A percentile compares a stretch with the other conserved stretches of the same genome.
These are phyloP conservation scores for Bocquillonia castaneifolia DNA, from an alignment of 441 rosid genomes.

Conservation along the genomic window DNA sequence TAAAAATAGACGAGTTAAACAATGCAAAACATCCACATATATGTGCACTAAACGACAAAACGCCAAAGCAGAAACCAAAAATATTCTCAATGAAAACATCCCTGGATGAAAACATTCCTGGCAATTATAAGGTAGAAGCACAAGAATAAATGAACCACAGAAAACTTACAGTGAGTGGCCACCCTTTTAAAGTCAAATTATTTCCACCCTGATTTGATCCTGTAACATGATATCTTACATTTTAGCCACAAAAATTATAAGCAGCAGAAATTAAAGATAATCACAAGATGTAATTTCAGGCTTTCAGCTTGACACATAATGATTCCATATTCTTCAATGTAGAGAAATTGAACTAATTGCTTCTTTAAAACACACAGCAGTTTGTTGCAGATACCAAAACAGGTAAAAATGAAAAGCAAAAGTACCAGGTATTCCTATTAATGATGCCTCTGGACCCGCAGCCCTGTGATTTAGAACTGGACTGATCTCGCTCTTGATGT, in stretches of 20 bases:
- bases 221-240: conserved; percentile 30
- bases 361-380: conserved; percentile 4
- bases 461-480: conserved; percentile 74
- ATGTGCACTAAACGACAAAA: background rate
- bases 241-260: conserved; percentile 16
- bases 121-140: background rate
- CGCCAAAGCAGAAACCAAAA: background rate
- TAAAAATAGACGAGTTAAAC: conserved; percentile 19
- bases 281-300: background rate
- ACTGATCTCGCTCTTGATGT: conserved; percentile 79
- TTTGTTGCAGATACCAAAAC: conserved; percentile 8
- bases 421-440: conserved; percentile 74
- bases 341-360: background rate
- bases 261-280: conserved; percentile 9
- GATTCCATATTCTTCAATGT: background rate
- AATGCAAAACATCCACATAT: background rate
- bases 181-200: conserved; percentile 83
- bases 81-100: too few species aligned
- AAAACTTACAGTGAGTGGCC: conserved; percentile 84
- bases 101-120: background rate
- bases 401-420: conserved; percentile 15
- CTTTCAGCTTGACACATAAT: background rate
- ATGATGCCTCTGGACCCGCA: conserved; percentile 78
- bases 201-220: conserved; percentile 85
- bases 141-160: background rate